A percentile compares a stretch with the other conserved stretches of the same genome.
phyloP scores from a whole-genome alignment of 1,284 basidiomycete genomes.

The Moesziomyces globuligerus region DNA sequence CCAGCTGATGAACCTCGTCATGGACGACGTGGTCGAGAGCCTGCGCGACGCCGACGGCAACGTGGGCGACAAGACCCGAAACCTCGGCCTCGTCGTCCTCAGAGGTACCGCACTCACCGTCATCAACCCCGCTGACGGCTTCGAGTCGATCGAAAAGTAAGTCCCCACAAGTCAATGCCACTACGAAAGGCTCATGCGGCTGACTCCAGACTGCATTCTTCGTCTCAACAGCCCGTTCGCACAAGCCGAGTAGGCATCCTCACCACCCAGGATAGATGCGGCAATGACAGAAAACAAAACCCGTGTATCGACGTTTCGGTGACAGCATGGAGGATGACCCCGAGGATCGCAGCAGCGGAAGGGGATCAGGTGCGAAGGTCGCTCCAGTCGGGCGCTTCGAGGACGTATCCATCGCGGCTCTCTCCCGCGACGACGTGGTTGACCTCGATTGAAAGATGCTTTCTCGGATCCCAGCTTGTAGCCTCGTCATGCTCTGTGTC shows the following conservation, averaged over 20 bases:
- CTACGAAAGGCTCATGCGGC: too few relatives aligned
- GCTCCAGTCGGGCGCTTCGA: slow-evolving; percentile 25
- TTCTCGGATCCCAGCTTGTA: slow-evolving; percentile 25
- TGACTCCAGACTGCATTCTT: neutral
- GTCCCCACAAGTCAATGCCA: slow-evolving; percentile 10
- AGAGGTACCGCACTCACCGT: slow-evolving; percentile 64
- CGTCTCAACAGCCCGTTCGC: slow-evolving; percentile 45
- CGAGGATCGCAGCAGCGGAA: too few relatives aligned
- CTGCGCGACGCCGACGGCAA: slow-evolving; percentile 67
- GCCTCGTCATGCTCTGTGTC: slow-evolving; percentile 9
- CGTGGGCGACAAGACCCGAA: slow-evolving; percentile 51
- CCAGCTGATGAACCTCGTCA: slow-evolving; percentile 93
- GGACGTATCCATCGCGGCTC: slow-evolving; percentile 27
- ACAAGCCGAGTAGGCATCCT: slow-evolving; percentile 31
- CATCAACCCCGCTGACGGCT: slow-evolving; percentile 65
- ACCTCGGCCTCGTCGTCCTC: slow-evolving; percentile 63
- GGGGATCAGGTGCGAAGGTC: slow-evolving; percentile 19
- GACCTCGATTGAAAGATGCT: slow-evolving; percentile 23
- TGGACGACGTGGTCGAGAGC: slow-evolving; percentile 86
- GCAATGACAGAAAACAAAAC: neutral
- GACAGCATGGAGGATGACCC: too few relatives aligned
- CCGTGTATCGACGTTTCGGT: too few relatives aligned
- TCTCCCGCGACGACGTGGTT: slow-evolving; percentile 27
- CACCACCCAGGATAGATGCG: neutral
- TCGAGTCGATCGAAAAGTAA: slow-evolving; percentile 66